phyloP scores from a whole-genome alignment of 306 rosid species.

The Psophocarpus tetragonolobus region DNA sequence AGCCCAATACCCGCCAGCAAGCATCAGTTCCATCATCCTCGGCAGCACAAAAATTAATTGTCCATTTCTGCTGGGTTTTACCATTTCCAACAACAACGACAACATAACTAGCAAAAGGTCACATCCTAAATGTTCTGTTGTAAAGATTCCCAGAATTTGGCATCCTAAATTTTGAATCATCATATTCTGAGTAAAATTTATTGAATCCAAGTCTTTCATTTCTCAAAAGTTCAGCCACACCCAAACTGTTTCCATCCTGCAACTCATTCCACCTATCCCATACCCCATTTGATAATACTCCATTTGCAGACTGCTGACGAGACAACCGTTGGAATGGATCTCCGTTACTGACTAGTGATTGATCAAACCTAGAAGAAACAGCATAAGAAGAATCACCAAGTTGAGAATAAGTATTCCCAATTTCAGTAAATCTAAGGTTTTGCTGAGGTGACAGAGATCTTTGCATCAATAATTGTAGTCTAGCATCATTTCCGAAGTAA shows the following conservation, averaged over 20 bases:
- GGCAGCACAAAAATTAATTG: constrained; percentile 43
- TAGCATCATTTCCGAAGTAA: constrained; percentile 78
- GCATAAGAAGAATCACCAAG: constrained; percentile 86
- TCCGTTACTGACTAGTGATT: constrained; percentile 65
- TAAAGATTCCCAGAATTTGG: constrained; percentile 86
- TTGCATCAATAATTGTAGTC: constrained; percentile 87
- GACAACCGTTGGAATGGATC: constrained; percentile 76
- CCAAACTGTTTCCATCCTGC: constrained; percentile 67
- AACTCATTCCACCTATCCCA: constrained; percentile 95
- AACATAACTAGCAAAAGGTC: constrained; percentile 35
- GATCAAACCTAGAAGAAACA: constrained; percentile 83
- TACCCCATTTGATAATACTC: constrained; percentile 76
- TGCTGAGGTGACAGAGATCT: constrained; percentile 79
- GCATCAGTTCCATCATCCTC: constrained; percentile 57
- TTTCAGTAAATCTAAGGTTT: constrained; percentile 67
- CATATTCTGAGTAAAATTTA: constrained; percentile 81
- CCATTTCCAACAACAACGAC: constrained; percentile 35
- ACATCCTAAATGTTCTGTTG: constrained; percentile 92
- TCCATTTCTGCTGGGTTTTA: constrained; percentile 40
- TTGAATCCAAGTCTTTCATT: constrained; percentile 88
- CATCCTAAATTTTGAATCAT: constrained; percentile 84
- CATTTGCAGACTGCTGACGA: constrained; percentile 74
- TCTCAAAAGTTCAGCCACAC: constrained; percentile 81
- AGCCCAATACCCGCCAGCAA: constrained; percentile 49
- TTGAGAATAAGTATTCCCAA: constrained; percentile 70